Evolutionary conservation across 2,329 filamentous ascomycete species (phyloP).

Genomic region (Colletotrichum cuscutae): DNA sequence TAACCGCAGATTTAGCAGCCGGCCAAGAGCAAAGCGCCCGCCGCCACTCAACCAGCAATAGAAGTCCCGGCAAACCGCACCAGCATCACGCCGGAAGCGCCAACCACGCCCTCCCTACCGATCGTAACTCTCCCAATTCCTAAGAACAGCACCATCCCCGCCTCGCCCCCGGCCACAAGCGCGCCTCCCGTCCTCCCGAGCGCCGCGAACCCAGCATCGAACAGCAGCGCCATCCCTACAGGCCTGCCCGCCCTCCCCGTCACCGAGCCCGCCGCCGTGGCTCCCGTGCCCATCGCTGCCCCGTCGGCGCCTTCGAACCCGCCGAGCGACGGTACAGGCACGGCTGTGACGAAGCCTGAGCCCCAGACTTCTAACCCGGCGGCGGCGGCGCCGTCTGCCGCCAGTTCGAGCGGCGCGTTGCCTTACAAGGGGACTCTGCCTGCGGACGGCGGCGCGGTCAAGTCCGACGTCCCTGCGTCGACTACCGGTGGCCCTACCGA

Average conservation of each 20-base stretch:
- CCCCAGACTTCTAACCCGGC: not conserved
- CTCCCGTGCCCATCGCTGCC: conserved; percentile 1
- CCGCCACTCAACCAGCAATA: not conserved
- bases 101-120: not conserved
- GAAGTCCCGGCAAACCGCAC: not conserved
- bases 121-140: not conserved
- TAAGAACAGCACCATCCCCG: not conserved
- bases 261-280: conserved; percentile 9
- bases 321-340: not conserved
- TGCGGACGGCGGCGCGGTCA: not conserved
- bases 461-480: not conserved
- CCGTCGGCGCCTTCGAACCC: not conserved
- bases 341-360: not conserved
- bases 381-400: not conserved
- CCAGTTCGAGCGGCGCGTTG: not conserved
- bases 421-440: not conserved
- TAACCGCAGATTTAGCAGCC: not conserved
- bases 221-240: not conserved
- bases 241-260: conserved; percentile 5
- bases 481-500: not conserved
- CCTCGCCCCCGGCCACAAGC: not conserved
- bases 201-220: not conserved
- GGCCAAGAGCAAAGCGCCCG: not conserved
- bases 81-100: conserved; percentile 26
- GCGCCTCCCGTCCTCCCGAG: not conserved